Evolutionary conservation across 2,329 filamentous ascomycete genomes (phyloP), one percentile per base, ranked within the genome.

Genomic region (Magnaporthiopsis poae): DNA sequence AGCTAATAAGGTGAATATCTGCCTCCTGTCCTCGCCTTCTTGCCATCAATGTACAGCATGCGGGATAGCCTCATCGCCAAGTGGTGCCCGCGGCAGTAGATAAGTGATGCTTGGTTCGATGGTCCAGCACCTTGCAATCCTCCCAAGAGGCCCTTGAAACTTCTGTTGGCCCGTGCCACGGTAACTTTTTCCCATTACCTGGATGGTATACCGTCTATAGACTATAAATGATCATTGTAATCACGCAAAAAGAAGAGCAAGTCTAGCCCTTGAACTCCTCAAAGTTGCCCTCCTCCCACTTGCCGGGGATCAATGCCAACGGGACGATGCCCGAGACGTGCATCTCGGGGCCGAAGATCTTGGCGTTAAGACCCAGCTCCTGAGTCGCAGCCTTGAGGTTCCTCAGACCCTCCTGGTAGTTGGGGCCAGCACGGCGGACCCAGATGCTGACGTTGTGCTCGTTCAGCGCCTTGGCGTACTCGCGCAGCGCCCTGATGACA

Each of bases 381-480:
- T 94, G 88, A 69, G 92, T 95, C 21, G 96, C 94, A 64, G 88
- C 86, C 87, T 98, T 98, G 87, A 99, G 97, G 88, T 98, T 99
- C 89, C 96, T 97, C 71, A 99, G 89, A 82, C 95, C 95, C 82
- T 99, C 95, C 82, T 99, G 95, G 88, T 96, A 99, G 86, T 99
- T 99, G 80, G 95, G 95, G 69, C 95, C 92, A 65, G 95, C 86
- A 80, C 86, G 86, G 75, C 87, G 84, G 70, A 98, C 93, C 95
- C 94, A 98, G 84, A 98, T 97, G 82, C 96, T 90, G 71, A 95
- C 91, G 75, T 96, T 96, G 88, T 99, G 95, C 86, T 99, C 95
- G 76, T 88, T 87, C 72, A 99, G 87, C 70, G 89, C 85, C 70
- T 88, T 88, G 68, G 93, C 86, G 73, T 94, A 92, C 81, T 98